Evolutionary conservation across 2,329 filamentous ascomycete genomes (phyloP), one percentile per base, ranked within the genome.

Genomic region (Graphilbum ipis-grandicollis): DNA sequence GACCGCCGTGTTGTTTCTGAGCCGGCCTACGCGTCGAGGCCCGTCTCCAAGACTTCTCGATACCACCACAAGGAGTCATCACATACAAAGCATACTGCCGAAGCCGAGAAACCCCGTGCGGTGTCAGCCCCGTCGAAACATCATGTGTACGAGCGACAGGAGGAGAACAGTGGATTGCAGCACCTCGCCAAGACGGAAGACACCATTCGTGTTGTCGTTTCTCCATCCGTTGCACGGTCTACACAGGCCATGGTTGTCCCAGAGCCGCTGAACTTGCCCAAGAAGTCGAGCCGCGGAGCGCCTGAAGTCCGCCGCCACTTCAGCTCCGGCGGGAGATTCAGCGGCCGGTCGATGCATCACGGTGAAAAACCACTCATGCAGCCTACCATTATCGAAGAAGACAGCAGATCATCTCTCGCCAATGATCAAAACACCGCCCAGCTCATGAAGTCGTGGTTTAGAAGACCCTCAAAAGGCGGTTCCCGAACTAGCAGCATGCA

Each of bases 1-100:
- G 61, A 68, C 15, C 58, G 65, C 7, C 60, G 68, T 17, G 51
- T 57, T 22, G 59, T 63, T 4, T 72, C 68, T 10, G 68, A 66
- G 4, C 68, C 68, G 1, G 58, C 56, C 2, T 62, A 66, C 34
- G 54, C 54, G 7, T 56, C 62, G 18, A 52, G 51, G 12, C 55
- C 51, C 19, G 40, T 59, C 46, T 47, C 59, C 47, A 48, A 14
- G 2, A 39, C 55, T 6, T 47, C 71, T 19, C 65, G 68, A 3
- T 59, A 65, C 1, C 70, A 72, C 30, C 56, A 57, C 15, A 68
- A 67, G 43, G 59, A 56, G 40, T 50, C 45, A 15, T 40, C 39
- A 35, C 50, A 52, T 41, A 50, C 44, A 36, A 46, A 38, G 42
- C 30, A 30, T 37, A 37, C 9, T n/a, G 29, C 32, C 33, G 46